Base-by-base conservation (phyloP, 106 monocot genomes). In the Triglochin maritima region DNA sequence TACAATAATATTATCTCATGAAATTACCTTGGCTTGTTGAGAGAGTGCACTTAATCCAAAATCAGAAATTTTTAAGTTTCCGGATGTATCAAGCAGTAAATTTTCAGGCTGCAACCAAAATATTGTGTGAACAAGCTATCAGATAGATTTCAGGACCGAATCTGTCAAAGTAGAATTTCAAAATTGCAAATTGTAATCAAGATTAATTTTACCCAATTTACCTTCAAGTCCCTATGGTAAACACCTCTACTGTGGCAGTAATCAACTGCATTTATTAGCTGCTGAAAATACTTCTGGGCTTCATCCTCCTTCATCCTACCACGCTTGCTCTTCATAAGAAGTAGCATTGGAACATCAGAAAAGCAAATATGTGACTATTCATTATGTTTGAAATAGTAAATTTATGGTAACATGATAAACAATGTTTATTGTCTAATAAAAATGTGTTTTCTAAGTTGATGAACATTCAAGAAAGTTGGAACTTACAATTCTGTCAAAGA, bases 401-500 rank as follows among this genome's bases (percentile, higher is more conserved):
- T 29, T 29, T 29, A 29, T 29, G 29, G 29, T 29, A 29, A 29
- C 29, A 29, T 29, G 29, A 29, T 29, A 29, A 29, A 29, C 29
- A 29, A 29, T 29, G 1, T 29, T 29, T 29, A 29, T 29, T 29
- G 29, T 29, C 29, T 29, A 29, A 29, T 29, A 29, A 29, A 29
- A 29, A 29, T 29, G 29, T 29, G 29, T 29, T 29, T 29, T 29
- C 1, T 29, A 29, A 29, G 29, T 29, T 29, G 29, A 29, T 29
- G 29, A 29, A 29, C 29, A 29, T 29, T 29, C 29, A 29, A 29
- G 29, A 29, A 0, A 29, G 29, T 29, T 29, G 29, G 29, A 29
- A 71, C 84, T 84, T 82, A 84, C 84, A 74, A 88, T 81, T 65
- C 82, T 88, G 81, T 88, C 84, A 74, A 84, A 88, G 56, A 88